Percentiles rank a stretch among this genome's conserved stretches.
Evolutionary conservation across 495 filamentous ascomycete species (phyloP).

Genomic region (Alectoria sarmentosa): DNA sequence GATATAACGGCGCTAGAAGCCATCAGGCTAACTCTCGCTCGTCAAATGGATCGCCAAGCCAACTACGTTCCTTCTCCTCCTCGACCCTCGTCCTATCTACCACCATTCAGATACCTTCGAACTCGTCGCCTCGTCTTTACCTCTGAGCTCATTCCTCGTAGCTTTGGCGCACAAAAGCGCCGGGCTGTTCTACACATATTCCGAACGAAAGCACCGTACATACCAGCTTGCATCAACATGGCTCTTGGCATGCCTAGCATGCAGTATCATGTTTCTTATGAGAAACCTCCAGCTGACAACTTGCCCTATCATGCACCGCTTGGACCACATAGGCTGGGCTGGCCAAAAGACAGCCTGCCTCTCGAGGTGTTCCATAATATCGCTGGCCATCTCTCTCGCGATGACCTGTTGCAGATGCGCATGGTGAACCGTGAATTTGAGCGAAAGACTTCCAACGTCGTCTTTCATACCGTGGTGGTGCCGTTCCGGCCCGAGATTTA

Average conservation of each 20-base stretch:
- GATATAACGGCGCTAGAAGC: neutral
- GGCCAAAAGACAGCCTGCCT: slow-evolving; percentile 39
- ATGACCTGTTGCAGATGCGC: slow-evolving; percentile 43
- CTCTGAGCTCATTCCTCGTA: slow-evolving; percentile 18
- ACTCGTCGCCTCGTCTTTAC: slow-evolving; percentile 2
- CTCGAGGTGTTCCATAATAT: slow-evolving; percentile 46
- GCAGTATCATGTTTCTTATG: slow-evolving; percentile 4
- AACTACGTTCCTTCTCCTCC: neutral
- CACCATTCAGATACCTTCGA: neutral
- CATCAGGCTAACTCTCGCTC: neutral
- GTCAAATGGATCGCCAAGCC: neutral
- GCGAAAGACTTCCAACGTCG: slow-evolving; percentile 35
- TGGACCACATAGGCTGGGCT: slow-evolving; percentile 22
- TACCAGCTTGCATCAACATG: slow-evolving; percentile 14
- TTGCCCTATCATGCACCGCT: neutral
- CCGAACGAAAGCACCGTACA: slow-evolving; percentile 7
- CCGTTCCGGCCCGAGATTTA: slow-evolving; percentile 48
- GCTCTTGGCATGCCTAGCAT: neutral
- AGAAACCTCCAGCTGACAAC: neutral
- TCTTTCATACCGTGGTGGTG: slow-evolving; percentile 47
- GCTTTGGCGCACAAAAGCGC: slow-evolving; percentile 11
- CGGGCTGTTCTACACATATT: slow-evolving; percentile 9
- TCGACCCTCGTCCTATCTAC: neutral
- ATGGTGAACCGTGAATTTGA: slow-evolving; percentile 49
- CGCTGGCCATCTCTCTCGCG: slow-evolving; percentile 38